Conservation (phyloP, 1,284 basidiomycete species). For the Irpex rosettiformis region DNA sequence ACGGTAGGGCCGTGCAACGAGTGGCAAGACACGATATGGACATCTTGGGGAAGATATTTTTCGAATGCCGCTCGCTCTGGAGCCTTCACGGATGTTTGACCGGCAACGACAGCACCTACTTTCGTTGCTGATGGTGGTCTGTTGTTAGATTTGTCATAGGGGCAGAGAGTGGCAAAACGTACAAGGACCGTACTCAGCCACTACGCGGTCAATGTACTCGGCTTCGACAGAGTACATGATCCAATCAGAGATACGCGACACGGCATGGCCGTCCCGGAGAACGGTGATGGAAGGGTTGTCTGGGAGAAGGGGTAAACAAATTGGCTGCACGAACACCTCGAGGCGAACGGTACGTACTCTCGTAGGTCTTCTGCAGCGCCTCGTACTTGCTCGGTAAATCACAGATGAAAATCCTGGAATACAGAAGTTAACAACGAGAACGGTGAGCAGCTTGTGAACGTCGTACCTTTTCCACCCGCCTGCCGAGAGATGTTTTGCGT, state of each 20-base stretch:
- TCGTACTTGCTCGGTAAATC: conserved; percentile 82
- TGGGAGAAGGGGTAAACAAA: conserved; percentile 21
- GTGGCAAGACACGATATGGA: conserved; percentile 90
- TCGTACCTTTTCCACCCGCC: conserved; percentile 85
- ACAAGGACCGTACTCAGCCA: conserved; percentile 91
- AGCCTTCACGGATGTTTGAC: conserved; percentile 96
- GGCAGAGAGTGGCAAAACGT: conserved; percentile 27
- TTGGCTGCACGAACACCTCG: neutral
- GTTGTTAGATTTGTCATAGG: conserved; percentile 6
- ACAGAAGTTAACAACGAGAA: neutral
- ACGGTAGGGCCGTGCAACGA: conserved; percentile 95
- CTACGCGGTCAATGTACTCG: conserved; percentile 82
- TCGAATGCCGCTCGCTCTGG: conserved; percentile 94
- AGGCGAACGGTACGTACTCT: conserved; percentile 40
- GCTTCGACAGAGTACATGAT: conserved; percentile 79
- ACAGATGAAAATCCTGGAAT: conserved; percentile 92
- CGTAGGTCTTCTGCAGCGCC: conserved; percentile 57
- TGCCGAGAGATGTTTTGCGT: conserved; percentile 70
- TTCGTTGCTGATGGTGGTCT: conserved; percentile 70
- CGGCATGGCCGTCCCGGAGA: conserved; percentile 28
- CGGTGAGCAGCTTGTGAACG: conserved; percentile 1
- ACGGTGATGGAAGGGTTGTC: conserved; percentile 61
- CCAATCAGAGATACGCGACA: conserved; percentile 29
- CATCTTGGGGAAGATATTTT: conserved; percentile 80
- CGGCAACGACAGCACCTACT: conserved; percentile 87